Percentiles rank a stretch among this genome's conserved stretches.
phyloP scores from a whole-genome alignment of 2,329 filamentous ascomycete species.

The Colletotrichum sp. region DNA sequence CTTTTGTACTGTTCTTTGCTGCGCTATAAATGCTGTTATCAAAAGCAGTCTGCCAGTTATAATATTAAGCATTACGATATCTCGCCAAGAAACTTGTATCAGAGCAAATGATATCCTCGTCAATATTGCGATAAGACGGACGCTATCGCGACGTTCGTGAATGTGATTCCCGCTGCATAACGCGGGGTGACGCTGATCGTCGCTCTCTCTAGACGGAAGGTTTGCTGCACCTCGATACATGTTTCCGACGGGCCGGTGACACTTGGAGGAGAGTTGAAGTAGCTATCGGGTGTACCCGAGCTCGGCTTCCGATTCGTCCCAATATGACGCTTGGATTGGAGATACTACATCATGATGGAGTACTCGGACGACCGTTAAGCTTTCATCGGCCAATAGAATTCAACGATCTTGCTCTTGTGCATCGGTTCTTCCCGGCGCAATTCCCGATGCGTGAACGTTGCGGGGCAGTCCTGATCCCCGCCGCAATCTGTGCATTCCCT shows the following conservation, averaged over 20 bases:
- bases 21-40: not conserved
- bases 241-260: not conserved
- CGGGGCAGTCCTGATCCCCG: not conserved
- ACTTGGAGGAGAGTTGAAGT: not conserved
- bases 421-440: not conserved
- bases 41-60: not conserved
- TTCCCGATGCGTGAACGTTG: not conserved
- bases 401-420: not conserved
- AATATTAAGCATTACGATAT: not conserved
- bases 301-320: not conserved
- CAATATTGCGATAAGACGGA: not conserved
- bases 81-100: not conserved
- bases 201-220: not conserved
- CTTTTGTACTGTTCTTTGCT: rapidly evolving
- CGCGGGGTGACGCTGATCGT: not conserved
- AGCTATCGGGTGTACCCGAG: not conserved
- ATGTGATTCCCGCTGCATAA: not conserved
- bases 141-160: not conserved
- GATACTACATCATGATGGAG: not conserved
- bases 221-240: not conserved
- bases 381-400: not conserved
- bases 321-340: not conserved
- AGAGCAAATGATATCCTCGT: not conserved
- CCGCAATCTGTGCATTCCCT: too few relatives aligned
- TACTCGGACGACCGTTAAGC: not conserved